These are phyloP conservation scores for Colletotrichum ledebouriae DNA, from an alignment of 2,329 filamentous ascomycete genomes.

Conservation along the genomic window DNA sequence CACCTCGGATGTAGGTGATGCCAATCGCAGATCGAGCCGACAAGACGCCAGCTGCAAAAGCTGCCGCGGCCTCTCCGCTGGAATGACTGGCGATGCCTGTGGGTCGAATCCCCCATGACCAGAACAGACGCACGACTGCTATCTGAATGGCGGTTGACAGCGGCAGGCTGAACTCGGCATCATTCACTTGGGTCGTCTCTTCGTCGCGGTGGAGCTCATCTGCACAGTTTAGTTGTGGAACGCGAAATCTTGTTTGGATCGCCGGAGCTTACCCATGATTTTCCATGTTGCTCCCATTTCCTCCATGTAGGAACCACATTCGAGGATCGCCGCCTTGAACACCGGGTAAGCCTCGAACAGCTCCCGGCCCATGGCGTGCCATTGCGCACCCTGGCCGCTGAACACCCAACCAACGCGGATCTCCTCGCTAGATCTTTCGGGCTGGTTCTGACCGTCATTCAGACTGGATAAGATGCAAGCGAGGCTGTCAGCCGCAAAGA, in stretches of 20 bases:
- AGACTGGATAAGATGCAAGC: too few species aligned
- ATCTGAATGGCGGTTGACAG: conserved; percentile 62
- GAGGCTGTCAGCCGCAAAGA: too few species aligned
- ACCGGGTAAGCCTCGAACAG: conserved; percentile 44
- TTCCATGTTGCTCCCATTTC: too few species aligned
- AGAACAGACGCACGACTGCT: conserved; percentile 58
- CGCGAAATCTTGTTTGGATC: too few species aligned
- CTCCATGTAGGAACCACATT: too few species aligned
- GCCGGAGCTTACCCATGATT: too few species aligned
- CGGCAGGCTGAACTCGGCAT: conserved; percentile 59
- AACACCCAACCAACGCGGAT: conserved; percentile 50
- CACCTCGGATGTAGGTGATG: conserved; percentile 51
- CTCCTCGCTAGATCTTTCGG: too few species aligned
- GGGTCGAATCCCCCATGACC: conserved; percentile 57
- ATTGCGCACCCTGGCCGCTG: conserved; percentile 56
- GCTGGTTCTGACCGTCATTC: too few species aligned
- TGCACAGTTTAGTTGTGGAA: too few species aligned
- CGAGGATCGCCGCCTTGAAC: conserved; percentile 43
- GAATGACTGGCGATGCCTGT: conserved; percentile 59
- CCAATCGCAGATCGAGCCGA: too few species aligned
- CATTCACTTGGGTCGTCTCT: conserved; percentile 50
- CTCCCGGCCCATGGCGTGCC: conserved; percentile 51
- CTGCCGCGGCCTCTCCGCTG: conserved; percentile 62
- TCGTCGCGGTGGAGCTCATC: conserved; percentile 49
- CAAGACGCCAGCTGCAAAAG: conserved; percentile 56